These are phyloP conservation scores for Euphrasia arctica DNA, from an alignment of 305 asterid species.

Conservation along the genomic window DNA sequence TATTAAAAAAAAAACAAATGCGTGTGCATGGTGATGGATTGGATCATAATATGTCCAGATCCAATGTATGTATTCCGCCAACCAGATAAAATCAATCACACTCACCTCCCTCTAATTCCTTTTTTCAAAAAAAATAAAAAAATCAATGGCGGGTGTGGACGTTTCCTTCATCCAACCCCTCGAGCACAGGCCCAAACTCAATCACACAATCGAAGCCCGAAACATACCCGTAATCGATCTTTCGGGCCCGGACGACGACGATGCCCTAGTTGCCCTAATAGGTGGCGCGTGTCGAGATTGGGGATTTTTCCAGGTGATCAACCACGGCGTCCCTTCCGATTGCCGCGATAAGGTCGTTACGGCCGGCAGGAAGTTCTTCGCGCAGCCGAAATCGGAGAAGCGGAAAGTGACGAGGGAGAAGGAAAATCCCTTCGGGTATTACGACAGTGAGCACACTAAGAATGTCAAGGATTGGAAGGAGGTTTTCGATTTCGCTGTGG, in stretches of 20 bases:
- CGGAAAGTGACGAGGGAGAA: conserved; percentile 29
- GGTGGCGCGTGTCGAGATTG: conserved; percentile 35
- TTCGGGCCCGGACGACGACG: conserved; percentile 18
- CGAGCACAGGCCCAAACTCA: conserved; percentile 31
- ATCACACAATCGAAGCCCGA: conserved; percentile 21
- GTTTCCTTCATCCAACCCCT: conserved; percentile 30
- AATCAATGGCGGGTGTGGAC: conserved; percentile 30
- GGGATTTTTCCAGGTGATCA: conserved; percentile 49
- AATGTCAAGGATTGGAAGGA: conserved; percentile 46
- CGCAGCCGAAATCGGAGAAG: conserved; percentile 36
- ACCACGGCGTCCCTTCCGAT: conserved; percentile 35
- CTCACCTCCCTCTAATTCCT: too few relatives aligned
- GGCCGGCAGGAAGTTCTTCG: conserved; percentile 36
- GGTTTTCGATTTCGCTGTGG: conserved; percentile 34
- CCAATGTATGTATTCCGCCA: too few relatives aligned
- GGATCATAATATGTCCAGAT: too few relatives aligned
- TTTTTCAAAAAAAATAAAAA: not conserved
- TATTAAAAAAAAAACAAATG: too few relatives aligned
- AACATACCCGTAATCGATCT: conserved; percentile 41
- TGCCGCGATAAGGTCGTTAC: conserved; percentile 25
- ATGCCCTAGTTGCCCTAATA: conserved; percentile 18
- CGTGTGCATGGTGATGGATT: too few relatives aligned
- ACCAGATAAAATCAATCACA: too few relatives aligned
- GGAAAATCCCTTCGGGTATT: conserved; percentile 32
- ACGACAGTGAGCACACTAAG: conserved; percentile 35